Base-by-base conservation (phyloP, 495 filamentous ascomycete species). In the Aspergillus funiculosus region DNA sequence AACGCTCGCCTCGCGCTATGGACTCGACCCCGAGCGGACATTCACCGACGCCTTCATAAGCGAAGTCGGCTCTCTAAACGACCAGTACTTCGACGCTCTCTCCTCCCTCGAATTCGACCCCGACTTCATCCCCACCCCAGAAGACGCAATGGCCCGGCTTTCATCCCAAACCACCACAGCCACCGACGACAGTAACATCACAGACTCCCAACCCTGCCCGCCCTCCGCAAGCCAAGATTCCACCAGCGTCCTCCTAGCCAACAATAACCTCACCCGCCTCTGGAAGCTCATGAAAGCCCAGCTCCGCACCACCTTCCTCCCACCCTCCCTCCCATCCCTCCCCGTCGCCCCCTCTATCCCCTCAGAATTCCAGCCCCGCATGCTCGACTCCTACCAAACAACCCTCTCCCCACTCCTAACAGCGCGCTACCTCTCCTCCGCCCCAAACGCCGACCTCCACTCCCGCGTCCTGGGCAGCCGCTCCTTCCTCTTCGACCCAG, bases 21-120 rank as follows among this genome's bases (percentile, higher is more conserved):
- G 68, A 0, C 68, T 98, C 5, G 71, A 86, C 34, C 61, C 78
- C 1, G 62, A 80, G 4, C 71, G 70, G 5, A 41, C 69, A 3
- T 94, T 98, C 59, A 85, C 84, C 0, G 86, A 95, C 48, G 59
- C 66, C 6, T 94, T 97, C 63, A 81, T 95, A 47, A 76, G 76
- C 0, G 83, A 95, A 61, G 77, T 97, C 2, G 83, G 77, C 24
- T 71, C 65, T 0, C 62, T 95, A 0, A 81, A 87, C 50, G 76
- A 83, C 24, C 73, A 81, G 43, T 73, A 71, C 43, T 66, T 67
- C 32, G 71, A 72, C 39, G 60, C 63, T 3, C 32, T 61, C 1
- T 63, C 63, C 1, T 66, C 64, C 0, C 46, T 59, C 39, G 62
- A 65, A 26, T 46, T 55, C 25, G 62, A 69, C 30, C 48, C 63